Evolutionary conservation across 805 yeast species (phyloP).

Genomic region (Suhomyces tanzawaensis): DNA sequence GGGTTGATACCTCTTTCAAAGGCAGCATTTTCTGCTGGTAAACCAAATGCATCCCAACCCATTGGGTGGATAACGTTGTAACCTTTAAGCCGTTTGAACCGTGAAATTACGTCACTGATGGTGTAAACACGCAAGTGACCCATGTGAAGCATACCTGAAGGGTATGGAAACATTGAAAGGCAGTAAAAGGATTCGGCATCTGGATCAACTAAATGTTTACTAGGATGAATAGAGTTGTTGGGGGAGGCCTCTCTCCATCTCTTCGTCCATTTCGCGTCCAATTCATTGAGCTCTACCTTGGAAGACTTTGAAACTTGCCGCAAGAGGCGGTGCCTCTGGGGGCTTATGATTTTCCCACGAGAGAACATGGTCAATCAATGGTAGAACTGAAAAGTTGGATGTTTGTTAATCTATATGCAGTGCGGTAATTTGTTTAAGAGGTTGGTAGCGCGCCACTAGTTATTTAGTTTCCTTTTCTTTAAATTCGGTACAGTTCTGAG

Average conservation of each 20-base stretch:
- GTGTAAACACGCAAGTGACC: slow-evolving; percentile 95
- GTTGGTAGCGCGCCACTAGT: no score
- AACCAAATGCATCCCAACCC: slow-evolving; percentile 99
- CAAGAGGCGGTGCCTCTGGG: no score
- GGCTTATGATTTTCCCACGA: no score
- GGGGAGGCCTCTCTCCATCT: slow-evolving; percentile 44
- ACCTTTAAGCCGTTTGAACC: slow-evolving; percentile 77
- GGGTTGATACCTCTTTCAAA: slow-evolving; percentile 81
- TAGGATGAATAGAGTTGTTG: slow-evolving; percentile 37
- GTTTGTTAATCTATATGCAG: no score
- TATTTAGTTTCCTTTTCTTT: no score
- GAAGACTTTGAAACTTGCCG: not conserved
- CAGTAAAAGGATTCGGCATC: slow-evolving; percentile 50
- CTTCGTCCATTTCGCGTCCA: slow-evolving; percentile 54
- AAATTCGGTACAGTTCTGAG: no score
- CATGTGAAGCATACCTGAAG: slow-evolving; percentile 88
- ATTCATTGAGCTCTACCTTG: slow-evolving; percentile 19
- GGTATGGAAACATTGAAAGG: slow-evolving; percentile 92
- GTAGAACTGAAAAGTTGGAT: no score
- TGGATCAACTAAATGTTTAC: slow-evolving; percentile 16
- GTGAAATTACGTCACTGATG: slow-evolving; percentile 77
- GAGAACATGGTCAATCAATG: no score
- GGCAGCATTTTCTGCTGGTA: slow-evolving; percentile 98
- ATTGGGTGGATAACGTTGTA: slow-evolving; percentile 85
- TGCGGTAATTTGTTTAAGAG: no score